These are phyloP conservation scores for Penicillium sp. DNA, from an alignment of 2,329 filamentous ascomycete genomes.

Conservation along the genomic window DNA sequence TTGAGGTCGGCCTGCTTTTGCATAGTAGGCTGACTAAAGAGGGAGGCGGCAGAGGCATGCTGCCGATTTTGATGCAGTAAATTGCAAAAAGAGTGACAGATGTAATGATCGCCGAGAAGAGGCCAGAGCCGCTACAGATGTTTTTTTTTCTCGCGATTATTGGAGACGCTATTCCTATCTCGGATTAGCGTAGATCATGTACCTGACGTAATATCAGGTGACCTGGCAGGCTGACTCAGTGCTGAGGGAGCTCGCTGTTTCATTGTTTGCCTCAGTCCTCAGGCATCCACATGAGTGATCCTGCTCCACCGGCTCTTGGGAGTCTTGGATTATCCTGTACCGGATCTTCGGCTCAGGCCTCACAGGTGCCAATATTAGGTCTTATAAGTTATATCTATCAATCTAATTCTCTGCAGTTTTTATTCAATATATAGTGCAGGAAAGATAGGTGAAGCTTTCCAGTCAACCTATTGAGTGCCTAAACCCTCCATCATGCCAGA, in stretches of 20 bases:
- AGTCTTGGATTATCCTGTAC: too few relatives aligned
- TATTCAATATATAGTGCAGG: too few relatives aligned
- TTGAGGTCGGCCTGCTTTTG: slow-evolving; percentile 25
- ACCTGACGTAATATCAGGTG: not conserved
- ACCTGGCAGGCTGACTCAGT: not conserved
- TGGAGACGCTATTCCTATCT: not conserved
- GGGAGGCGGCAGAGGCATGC: slow-evolving; percentile 29
- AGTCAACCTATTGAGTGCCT: too few relatives aligned
- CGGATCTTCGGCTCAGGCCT: too few relatives aligned
- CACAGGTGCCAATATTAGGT: too few relatives aligned
- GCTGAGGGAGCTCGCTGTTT: not conserved
- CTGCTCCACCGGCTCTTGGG: too few relatives aligned
- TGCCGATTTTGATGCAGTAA: slow-evolving; percentile 23
- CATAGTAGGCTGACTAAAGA: slow-evolving; percentile 35
- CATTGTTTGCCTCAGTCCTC: not conserved
- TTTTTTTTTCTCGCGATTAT: slow-evolving; percentile 12
- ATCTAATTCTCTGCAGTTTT: too few relatives aligned
- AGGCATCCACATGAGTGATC: not conserved
- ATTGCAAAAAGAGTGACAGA: not conserved
- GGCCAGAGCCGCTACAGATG: slow-evolving; percentile 10
- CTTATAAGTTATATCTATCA: too few relatives aligned
- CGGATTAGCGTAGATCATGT: slow-evolving; percentile 8
- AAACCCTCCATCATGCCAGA: too few relatives aligned
- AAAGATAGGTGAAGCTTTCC: too few relatives aligned
- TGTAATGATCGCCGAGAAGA: slow-evolving; percentile 1